A percentile compares a stretch with the other conserved stretches of the same genome.
Evolutionary conservation across 345 rosid genomes (phyloP).

Genomic region (Eucalyptus regnans): DNA sequence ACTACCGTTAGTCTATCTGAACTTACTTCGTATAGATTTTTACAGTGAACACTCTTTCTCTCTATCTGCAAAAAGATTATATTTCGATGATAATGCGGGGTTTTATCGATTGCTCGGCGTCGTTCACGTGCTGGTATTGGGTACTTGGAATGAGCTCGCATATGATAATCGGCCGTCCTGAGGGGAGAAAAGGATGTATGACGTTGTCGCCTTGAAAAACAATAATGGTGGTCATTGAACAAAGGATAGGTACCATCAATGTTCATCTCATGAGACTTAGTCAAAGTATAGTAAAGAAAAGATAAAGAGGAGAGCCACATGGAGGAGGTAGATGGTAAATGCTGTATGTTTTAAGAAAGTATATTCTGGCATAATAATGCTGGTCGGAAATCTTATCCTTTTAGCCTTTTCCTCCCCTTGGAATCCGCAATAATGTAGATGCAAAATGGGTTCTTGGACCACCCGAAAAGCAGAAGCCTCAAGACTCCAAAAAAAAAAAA

Average conservation of each 20-base stretch:
- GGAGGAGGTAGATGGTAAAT: neutral
- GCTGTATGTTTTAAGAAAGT: neutral
- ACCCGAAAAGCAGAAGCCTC: neutral
- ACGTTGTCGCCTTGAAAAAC: neutral
- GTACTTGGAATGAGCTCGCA: neutral
- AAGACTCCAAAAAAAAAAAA: neutral
- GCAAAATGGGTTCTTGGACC: neutral
- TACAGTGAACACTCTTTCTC: neutral
- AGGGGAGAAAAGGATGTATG: neutral
- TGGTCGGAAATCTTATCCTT: neutral
- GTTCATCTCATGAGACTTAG: neutral
- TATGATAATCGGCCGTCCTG: neutral
- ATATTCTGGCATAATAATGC: neutral
- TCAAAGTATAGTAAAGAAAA: neutral
- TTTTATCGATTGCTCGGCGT: neutral
- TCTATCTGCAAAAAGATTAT: neutral
- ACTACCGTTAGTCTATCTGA: neutral
- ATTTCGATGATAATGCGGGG: neutral
- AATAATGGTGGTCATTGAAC: neutral
- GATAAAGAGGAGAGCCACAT: neutral
- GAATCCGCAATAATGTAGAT: neutral
- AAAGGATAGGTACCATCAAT: neutral
- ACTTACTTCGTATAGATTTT: neutral
- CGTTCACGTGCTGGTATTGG: neutral
- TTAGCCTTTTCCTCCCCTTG: neutral